phyloP scores from a whole-genome alignment of 352 stramenopile species.

The Pythium guiyangense region DNA sequence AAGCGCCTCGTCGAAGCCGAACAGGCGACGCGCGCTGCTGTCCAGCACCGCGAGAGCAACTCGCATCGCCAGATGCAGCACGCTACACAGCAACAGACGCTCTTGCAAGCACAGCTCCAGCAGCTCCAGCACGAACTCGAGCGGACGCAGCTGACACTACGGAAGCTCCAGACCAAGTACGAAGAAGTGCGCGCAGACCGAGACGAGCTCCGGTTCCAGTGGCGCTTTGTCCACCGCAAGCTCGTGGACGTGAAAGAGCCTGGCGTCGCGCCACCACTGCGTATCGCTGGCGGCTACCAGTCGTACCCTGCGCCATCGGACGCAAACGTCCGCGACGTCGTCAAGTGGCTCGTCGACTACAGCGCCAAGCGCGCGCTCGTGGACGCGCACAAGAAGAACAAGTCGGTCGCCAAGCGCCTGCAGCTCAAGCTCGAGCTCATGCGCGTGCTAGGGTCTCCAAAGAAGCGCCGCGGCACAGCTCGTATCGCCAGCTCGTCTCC shows the following conservation, averaged over 20 bases:
- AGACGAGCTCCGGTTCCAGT: slow-evolving; percentile 33
- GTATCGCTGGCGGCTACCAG: slow-evolving; percentile 30
- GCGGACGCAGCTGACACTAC: slow-evolving; percentile 9
- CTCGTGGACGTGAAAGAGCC: slow-evolving; percentile 25
- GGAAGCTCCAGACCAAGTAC: slow-evolving; percentile 13
- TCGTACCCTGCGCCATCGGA: slow-evolving; percentile 27
- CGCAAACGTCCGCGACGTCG: slow-evolving; percentile 31
- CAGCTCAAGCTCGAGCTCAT: slow-evolving; percentile 37
- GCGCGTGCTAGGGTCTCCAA: slow-evolving; percentile 16
- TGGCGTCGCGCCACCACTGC: slow-evolving; percentile 26
- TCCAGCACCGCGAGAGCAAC: background rate
- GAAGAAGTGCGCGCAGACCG: slow-evolving; percentile 18
- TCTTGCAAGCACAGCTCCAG: slow-evolving; percentile 5
- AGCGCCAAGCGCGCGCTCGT: slow-evolving; percentile 25
- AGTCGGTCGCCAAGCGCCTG: slow-evolving; percentile 13
- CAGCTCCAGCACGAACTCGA: slow-evolving; percentile 13
- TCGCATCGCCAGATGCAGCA: background rate
- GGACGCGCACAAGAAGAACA: slow-evolving; percentile 20
- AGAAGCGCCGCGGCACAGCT: slow-evolving; percentile 4
- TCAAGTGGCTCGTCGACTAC: slow-evolving; percentile 41
- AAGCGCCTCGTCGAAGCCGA: background rate
- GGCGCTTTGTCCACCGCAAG: slow-evolving; percentile 27
- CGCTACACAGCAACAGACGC: background rate
- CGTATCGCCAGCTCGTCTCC: background rate
- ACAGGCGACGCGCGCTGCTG: background rate